phyloP scores from a whole-genome alignment of 2,329 filamentous ascomycete species.

The Colletotrichum lini region DNA sequence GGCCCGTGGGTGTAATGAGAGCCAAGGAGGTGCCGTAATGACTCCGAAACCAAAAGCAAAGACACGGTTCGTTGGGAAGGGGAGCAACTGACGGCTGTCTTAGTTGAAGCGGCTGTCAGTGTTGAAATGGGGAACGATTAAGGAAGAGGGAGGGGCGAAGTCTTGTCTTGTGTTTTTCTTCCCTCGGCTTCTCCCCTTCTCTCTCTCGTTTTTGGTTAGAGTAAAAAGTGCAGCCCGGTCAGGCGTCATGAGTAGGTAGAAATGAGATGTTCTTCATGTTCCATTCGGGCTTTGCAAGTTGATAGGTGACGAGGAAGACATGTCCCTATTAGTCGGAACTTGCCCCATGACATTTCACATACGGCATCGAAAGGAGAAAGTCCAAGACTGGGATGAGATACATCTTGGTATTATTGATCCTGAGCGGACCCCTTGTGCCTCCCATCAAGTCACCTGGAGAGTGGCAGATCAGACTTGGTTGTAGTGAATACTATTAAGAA shows the following conservation, averaged over 20 bases:
- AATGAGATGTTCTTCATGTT: conserved; percentile 42
- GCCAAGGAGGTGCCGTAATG: background rate
- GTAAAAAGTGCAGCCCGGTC: conserved; percentile 42
- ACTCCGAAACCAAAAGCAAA: background rate
- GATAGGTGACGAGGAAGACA: no score
- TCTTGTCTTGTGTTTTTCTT: conserved; percentile 26
- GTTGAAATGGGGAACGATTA: conserved; percentile 35
- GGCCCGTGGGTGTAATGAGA: conserved; percentile 32
- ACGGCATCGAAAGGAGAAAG: no score
- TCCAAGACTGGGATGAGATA: background rate
- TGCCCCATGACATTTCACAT: no score
- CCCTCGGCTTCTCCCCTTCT: conserved; percentile 8
- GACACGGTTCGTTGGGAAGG: background rate
- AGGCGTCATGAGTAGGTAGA: conserved; percentile 43
- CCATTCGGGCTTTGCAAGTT: background rate
- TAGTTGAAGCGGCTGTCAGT: conserved; percentile 16
- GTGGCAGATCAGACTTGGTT: background rate
- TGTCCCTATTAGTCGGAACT: no score
- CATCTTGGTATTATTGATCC: background rate
- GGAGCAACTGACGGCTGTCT: conserved; percentile 11
- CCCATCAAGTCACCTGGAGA: background rate
- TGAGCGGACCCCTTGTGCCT: background rate
- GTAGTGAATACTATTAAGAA: background rate
- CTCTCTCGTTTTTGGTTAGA: conserved; percentile 31
- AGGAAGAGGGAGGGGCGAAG: conserved; percentile 1